Percentiles rank a stretch among this genome's conserved stretches.
phyloP scores from a whole-genome alignment of 306 rosid genomes.

The Prinsepia uniflora region DNA sequence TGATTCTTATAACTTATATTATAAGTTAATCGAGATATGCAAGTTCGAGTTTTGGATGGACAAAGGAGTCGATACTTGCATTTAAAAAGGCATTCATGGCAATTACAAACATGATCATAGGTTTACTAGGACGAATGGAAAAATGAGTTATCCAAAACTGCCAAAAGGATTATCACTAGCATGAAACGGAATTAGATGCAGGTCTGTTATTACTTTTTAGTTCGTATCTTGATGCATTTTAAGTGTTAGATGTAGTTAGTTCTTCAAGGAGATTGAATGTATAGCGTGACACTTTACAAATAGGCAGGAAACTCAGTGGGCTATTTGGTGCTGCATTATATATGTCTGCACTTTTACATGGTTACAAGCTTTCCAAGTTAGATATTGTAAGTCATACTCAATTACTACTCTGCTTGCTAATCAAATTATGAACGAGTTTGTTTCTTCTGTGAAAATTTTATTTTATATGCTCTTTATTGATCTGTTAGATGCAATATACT shows the following conservation, averaged over 20 bases:
- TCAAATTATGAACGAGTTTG: not conserved
- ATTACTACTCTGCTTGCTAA: constrained; percentile 15
- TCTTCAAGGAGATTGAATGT: no score
- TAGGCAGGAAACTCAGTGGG: constrained; percentile 85
- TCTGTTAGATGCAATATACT: not conserved
- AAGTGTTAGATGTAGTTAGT: no score
- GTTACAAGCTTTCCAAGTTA: constrained; percentile 56
- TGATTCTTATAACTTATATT: no score
- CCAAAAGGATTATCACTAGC: constrained; percentile 59
- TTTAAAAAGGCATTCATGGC: not conserved
- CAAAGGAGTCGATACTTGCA: no score
- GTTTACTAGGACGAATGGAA: constrained; percentile 40
- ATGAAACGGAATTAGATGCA: constrained; percentile 97
- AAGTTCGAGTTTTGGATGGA: no score
- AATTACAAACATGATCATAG: constrained; percentile 15
- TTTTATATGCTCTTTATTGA: not conserved
- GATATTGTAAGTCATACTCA: constrained; percentile 65
- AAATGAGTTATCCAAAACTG: constrained; percentile 60
- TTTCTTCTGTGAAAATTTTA: not conserved
- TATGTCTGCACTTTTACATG: constrained; percentile 75
- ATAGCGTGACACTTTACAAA: no score
- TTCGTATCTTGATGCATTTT: not conserved
- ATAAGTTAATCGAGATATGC: no score
- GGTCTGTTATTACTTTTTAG: constrained; percentile 33
- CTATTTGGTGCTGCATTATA: constrained; percentile 87